A percentile compares a stretch with the other conserved stretches of the same genome.
Evolutionary conservation across 1,284 basidiomycete species (phyloP).

Genomic region (Puccinia novopanici): DNA sequence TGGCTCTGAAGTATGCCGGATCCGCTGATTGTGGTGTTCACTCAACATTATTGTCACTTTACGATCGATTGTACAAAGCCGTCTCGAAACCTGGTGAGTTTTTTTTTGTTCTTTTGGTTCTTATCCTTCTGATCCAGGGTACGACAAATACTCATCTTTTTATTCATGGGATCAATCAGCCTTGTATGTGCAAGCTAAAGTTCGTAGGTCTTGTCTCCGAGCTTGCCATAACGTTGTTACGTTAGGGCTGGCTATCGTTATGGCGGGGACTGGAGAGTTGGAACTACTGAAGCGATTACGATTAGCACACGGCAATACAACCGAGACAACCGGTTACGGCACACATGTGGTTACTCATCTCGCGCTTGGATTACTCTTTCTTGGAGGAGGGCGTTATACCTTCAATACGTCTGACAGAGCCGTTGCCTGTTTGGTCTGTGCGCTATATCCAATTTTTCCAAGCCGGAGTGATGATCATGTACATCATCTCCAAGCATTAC

Average conservation of each 20-base stretch:
- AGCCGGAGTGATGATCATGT: constrained; percentile 80
- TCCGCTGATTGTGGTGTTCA: constrained; percentile 85
- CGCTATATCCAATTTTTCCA: constrained; percentile 88
- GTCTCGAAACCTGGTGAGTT: constrained; percentile 61
- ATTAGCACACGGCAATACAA: constrained; percentile 85
- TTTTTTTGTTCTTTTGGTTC: constrained; percentile 53
- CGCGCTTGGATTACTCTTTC: constrained; percentile 87
- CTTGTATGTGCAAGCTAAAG: constrained; percentile 56
- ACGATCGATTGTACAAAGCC: constrained; percentile 68
- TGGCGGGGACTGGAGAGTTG: constrained; percentile 95
- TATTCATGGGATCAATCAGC: constrained; percentile 43
- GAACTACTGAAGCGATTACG: constrained; percentile 84
- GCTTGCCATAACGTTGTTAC: constrained; percentile 85
- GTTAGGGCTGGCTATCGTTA: constrained; percentile 81
- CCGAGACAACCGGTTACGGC: constrained; percentile 76
- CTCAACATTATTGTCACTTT: constrained; percentile 74
- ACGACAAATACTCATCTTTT: constrained; percentile 61
- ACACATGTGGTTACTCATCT: constrained; percentile 88
- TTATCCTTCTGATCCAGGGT: constrained; percentile 62
- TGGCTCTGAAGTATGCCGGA: constrained; percentile 90
- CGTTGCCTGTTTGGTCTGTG: constrained; percentile 81
- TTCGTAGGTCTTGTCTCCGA: constrained; percentile 80
- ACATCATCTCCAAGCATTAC: constrained; percentile 84
- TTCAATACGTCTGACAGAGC: constrained; percentile 87
- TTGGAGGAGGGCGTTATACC: constrained; percentile 89